Evolutionary conservation across 805 yeast genomes (phyloP).

Genomic region (Kodamaea leandrae): DNA sequence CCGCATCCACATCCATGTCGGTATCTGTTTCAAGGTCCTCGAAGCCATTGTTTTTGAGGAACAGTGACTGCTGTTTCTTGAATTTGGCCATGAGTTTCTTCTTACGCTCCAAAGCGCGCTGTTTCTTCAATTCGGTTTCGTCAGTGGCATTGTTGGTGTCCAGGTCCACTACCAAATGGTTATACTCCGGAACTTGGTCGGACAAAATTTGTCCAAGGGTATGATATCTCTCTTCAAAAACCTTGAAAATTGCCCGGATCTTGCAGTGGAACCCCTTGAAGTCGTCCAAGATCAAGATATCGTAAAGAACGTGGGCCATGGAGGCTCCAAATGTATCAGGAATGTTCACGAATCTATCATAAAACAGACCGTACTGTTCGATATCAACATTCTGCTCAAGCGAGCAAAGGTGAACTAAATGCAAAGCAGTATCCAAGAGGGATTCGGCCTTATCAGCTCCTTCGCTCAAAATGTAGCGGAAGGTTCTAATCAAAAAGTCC

Average conservation of each 20-base stretch:
- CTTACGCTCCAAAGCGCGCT: conserved; percentile 66
- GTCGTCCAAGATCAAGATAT: conserved; percentile 39
- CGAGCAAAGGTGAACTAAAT: conserved; percentile 62
- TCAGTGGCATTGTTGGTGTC: conserved; percentile 11
- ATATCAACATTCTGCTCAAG: conserved; percentile 30
- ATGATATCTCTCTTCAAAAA: conserved; percentile 24
- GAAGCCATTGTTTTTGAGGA: conserved; percentile 52
- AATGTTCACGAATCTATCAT: conserved; percentile 27
- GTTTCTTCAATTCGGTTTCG: conserved; percentile 54
- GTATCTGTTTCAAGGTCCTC: conserved; percentile 24
- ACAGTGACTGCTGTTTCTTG: conserved; percentile 74
- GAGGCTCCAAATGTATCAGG: conserved; percentile 33
- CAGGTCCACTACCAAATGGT: conserved; percentile 20
- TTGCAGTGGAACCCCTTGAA: conserved; percentile 49
- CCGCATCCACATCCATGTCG: conserved; percentile 31
- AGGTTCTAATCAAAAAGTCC: conserved; percentile 49
- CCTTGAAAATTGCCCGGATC: conserved; percentile 52
- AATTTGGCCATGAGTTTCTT: conserved; percentile 73
- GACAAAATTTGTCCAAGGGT: conserved; percentile 20
- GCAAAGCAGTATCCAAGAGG: conserved; percentile 56
- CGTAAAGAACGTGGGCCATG: conserved; percentile 36
- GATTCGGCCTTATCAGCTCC: conserved; percentile 50
- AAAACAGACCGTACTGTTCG: conserved; percentile 30
- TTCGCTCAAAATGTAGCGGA: conserved; percentile 36
- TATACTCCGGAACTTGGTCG: conserved; percentile 23